Conservation (phyloP, 2,329 filamentous ascomycete species). For the Pestalotiopsis sp. region DNA sequence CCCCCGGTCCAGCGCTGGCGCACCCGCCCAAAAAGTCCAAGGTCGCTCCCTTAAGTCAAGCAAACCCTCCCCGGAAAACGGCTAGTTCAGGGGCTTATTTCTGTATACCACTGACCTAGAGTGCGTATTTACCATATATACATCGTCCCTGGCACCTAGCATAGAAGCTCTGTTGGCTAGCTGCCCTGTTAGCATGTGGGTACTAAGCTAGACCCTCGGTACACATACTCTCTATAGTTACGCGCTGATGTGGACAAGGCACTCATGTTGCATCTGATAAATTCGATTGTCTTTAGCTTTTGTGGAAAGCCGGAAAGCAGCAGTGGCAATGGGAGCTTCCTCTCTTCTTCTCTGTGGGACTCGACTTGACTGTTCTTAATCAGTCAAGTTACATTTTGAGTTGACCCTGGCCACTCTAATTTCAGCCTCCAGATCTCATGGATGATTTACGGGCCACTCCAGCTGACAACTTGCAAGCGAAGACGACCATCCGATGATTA, state of each 20-base stretch:
- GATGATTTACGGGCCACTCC: neutral
- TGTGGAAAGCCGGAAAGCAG: neutral
- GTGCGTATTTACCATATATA: neutral
- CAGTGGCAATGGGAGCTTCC: neutral
- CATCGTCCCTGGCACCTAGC: too few species aligned
- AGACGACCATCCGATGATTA: neutral
- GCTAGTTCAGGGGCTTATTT: neutral
- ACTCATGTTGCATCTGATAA: neutral
- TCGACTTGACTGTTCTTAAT: neutral
- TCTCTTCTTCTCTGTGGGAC: neutral
- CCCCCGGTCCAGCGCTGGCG: neutral
- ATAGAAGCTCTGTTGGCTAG: neutral
- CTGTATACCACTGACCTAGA: neutral
- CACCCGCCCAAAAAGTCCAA: neutral
- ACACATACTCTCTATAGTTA: neutral
- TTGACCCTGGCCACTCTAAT: neutral
- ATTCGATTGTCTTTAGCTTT: neutral
- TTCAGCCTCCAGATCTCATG: neutral
- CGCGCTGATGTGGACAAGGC: neutral
- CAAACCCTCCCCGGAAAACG: neutral
- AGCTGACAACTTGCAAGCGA: neutral
- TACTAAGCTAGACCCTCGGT: neutral
- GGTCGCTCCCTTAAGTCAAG: neutral
- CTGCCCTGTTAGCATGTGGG: neutral
- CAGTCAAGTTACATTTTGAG: neutral